A percentile compares a stretch with the other conserved stretches of the same genome.
Conservation (phyloP, 352 stramenopile genomes). For the Paralagenidium karlingii region DNA sequence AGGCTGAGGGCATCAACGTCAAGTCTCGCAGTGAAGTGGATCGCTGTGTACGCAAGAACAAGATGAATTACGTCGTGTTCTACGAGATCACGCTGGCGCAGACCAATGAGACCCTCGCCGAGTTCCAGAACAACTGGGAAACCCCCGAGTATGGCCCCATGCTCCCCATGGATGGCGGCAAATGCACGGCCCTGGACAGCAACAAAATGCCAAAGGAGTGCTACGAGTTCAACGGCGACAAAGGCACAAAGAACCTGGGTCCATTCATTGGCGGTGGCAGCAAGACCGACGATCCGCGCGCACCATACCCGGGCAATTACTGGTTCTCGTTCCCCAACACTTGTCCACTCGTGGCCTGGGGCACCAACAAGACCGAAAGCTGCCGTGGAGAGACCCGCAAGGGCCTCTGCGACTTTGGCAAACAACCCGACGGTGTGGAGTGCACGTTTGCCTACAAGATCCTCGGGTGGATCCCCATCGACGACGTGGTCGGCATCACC, state of each 20-base stretch:
- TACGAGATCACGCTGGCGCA: constrained; percentile 67
- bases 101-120: constrained; percentile 61
- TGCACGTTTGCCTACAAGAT: constrained; percentile 76
- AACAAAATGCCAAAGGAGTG: constrained; percentile 34
- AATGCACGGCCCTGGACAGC: constrained; percentile 31
- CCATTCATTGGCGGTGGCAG: constrained; percentile 39
- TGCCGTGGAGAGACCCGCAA: constrained; percentile 37
- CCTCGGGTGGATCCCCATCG: constrained; percentile 60
- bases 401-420: constrained; percentile 40
- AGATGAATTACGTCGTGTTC: constrained; percentile 71
- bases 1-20: constrained; percentile 66
- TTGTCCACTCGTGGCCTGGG: constrained; percentile 39
- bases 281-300: constrained; percentile 31
- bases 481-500: constrained; percentile 71
- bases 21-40: constrained; percentile 24
- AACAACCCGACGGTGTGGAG: constrained; percentile 45
- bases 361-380: constrained; percentile 33
- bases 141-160: constrained; percentile 56
- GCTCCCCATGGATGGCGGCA: constrained; percentile 47
- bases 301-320: constrained; percentile 54
- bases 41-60: constrained; percentile 67
- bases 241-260: constrained; percentile 35
- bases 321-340: constrained; percentile 78
- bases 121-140: constrained; percentile 29
- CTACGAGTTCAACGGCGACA: constrained; percentile 51